phyloP scores from a whole-genome alignment of 768 basidiomycete genomes.

The Hericium rajendrae region DNA sequence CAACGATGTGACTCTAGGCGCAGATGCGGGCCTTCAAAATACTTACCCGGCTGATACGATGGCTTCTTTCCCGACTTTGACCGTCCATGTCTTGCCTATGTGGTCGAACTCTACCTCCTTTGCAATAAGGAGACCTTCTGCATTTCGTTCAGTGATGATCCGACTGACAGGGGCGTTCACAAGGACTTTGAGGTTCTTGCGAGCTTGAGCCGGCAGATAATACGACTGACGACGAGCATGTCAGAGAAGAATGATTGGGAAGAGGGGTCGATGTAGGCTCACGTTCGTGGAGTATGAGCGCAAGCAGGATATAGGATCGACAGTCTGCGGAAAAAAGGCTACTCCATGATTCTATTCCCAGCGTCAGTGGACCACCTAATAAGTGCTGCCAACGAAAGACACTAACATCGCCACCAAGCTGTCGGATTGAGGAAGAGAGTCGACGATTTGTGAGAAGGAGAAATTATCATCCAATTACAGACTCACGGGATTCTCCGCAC shows the following conservation, averaged over 20 bases:
- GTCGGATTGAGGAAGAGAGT: not conserved
- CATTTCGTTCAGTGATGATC: conserved; percentile 5
- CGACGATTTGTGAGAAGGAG: not conserved
- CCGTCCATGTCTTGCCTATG: conserved; percentile 18
- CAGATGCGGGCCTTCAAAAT: not conserved
- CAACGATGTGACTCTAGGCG: not conserved
- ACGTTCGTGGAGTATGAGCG: conserved; percentile 20
- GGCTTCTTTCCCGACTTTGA: conserved; percentile 32
- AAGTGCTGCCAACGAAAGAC: not conserved
- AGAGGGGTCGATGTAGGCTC: conserved; percentile 15
- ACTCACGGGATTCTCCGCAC: not conserved
- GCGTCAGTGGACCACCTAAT: not conserved
- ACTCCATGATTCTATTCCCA: not conserved
- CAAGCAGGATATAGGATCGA: not conserved
- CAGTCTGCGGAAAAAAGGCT: not conserved
- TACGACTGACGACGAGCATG: conserved; percentile 7
- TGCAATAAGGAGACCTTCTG: conserved; percentile 16
- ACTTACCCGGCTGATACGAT: conserved; percentile 30
- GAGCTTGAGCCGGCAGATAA: conserved; percentile 2
- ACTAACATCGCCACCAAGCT: not conserved
- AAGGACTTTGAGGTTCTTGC: conserved; percentile 23
- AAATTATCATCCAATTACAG: not conserved
- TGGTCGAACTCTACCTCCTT: conserved; percentile 28
- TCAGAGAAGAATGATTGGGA: conserved; percentile 28
- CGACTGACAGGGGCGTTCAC: conserved; percentile 15